phyloP scores from a whole-genome alignment of 768 basidiomycete genomes.

The Paxillus involutus region DNA sequence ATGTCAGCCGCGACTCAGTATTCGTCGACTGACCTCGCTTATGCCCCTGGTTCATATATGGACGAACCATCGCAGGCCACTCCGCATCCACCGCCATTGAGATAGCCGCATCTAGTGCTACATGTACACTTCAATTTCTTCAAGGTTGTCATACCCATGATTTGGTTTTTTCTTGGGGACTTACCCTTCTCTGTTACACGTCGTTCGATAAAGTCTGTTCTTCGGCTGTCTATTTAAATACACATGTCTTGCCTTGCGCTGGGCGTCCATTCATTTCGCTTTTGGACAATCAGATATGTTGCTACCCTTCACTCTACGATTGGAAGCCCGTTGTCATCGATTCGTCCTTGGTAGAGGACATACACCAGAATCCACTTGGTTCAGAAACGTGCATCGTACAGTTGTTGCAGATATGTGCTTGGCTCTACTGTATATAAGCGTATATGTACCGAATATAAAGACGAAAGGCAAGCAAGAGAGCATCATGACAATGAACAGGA shows the following conservation, averaged over 20 bases:
- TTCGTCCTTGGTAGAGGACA: no score
- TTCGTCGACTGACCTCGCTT: slow-evolving; percentile 9
- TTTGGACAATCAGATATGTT: neutral
- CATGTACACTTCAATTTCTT: neutral
- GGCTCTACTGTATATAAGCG: no score
- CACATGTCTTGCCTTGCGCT: slow-evolving; percentile 5
- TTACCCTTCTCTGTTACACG: neutral
- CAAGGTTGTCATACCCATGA: neutral
- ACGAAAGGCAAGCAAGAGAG: neutral
- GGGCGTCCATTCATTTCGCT: slow-evolving; percentile 2
- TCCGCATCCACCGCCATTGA: slow-evolving; percentile 9
- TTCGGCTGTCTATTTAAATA: slow-evolving; percentile 4
- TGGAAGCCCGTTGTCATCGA: no score
- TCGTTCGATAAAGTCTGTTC: neutral
- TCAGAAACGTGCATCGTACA: neutral
- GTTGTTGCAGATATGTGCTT: no score
- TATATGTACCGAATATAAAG: neutral
- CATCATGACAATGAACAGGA: slow-evolving; percentile 7
- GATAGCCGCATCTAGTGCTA: slow-evolving; percentile 5
- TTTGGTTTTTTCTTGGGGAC: neutral
- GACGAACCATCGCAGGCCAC: slow-evolving; percentile 3
- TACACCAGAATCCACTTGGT: no score
- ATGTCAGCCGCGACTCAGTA: slow-evolving; percentile 8
- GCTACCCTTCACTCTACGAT: neutral
- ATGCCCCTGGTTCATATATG: slow-evolving; percentile 9